Base-by-base conservation (phyloP, 1,139 yeast species). In the Lodderomyces pseudojiufengensis region DNA sequence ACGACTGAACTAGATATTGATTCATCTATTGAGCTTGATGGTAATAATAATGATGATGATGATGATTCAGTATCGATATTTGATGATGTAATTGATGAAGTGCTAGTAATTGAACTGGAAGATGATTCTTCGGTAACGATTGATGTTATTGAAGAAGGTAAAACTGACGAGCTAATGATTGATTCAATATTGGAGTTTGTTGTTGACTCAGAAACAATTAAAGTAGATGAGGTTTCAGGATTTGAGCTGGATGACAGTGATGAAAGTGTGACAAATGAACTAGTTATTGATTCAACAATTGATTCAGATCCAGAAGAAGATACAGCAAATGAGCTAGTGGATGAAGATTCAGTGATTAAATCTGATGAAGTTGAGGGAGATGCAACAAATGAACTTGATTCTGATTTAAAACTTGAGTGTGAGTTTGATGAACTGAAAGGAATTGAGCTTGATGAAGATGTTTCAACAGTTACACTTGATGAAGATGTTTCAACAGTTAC, bases 271-370 rank as follows among this genome's bases (percentile, higher is more conserved):
- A n/a, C n/a, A 10, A 25, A 25, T 10, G 34, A 9, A 5, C n/a
- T 10, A 11, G 34, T 5, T 20, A 14, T 16, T 9, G 24, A 12
- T 15, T 11, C 21, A 20, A 20, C 24, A 13, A 29, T 25, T 20
- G 34, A 31, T 6, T 5, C 8, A 6, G 22, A 9, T 8, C 7
- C 12, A 6, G 26, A 26, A 12, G 28, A 8, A n/a, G 18, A 9
- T 12, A 18, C 21, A 20, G 11, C 14, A 20, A n/a, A n/a, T n/a
- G n/a, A n/a, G n/a, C n/a, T n/a, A n/a, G n/a, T n/a, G n/a, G 34
- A 25, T 23, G 16, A 12, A 20, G 29, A 23, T 26, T 31, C 29
- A n/a, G 36, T 29, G n/a, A n/a, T n/a, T n/a, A n/a, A n/a, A n/a
- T n/a, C n/a, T n/a, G n/a, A n/a, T n/a, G n/a, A n/a, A n/a, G n/a